Conservation (phyloP, 106 monocot genomes). For the Vanilla planifolia region DNA sequence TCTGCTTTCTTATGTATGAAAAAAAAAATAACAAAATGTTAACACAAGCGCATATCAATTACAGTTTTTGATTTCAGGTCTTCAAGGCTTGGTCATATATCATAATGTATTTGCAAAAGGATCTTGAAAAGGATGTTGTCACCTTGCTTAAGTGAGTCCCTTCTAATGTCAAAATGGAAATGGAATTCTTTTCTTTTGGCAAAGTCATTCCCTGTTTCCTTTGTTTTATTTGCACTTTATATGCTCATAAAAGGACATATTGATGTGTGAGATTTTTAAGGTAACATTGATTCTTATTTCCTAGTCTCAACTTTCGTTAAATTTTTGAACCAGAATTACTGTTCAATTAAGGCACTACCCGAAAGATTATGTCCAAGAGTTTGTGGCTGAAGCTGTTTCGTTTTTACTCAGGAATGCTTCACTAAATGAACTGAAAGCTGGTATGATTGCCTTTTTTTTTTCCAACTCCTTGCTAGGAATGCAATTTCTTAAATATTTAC, state of each 20-base stretch:
- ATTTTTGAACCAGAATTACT: slow-evolving; percentile 44
- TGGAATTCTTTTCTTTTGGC: too few relatives aligned
- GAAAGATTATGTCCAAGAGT: slow-evolving; percentile 78
- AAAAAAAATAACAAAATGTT: neutral
- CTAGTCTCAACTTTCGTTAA: neutral
- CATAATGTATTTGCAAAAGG: slow-evolving; percentile 83
- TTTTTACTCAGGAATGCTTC: slow-evolving; percentile 83
- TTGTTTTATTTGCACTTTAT: too few relatives aligned
- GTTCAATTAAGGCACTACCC: slow-evolving; percentile 50
- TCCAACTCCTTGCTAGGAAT: neutral
- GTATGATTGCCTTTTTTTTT: slow-evolving; percentile 21
- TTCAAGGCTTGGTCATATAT: slow-evolving; percentile 77
- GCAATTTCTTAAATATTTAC: neutral
- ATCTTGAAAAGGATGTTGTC: slow-evolving; percentile 65
- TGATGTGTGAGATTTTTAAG: neutral
- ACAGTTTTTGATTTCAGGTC: slow-evolving; percentile 48
- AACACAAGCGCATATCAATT: neutral
- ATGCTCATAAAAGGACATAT: too few relatives aligned
- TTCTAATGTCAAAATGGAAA: neutral
- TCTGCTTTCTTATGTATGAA: neutral
- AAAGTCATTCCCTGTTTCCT: too few relatives aligned
- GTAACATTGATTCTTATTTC: neutral
- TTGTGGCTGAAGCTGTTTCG: slow-evolving; percentile 85
- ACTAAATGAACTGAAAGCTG: slow-evolving; percentile 47
- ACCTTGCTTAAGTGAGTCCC: slow-evolving; percentile 61